Evolutionary conservation across 129 eudicot genomes (phyloP), one percentile per base, ranked within the genome.

Genomic region (Ambrosia artemisiifolia): DNA sequence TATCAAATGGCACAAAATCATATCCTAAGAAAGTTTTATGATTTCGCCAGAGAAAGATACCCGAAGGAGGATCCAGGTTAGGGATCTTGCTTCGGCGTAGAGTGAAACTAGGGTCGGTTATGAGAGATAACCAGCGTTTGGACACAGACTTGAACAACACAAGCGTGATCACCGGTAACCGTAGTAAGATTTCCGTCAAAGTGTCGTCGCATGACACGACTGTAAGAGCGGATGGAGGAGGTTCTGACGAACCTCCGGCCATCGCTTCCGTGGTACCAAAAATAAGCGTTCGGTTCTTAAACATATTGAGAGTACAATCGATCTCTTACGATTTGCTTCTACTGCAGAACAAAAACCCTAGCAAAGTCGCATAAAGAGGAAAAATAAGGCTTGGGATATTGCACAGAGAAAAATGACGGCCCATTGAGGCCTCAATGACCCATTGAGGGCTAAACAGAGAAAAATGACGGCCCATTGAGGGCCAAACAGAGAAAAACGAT

Each of bases 51-150:
- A 56, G 14, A n/a, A 71, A 71, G 6, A 71, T 38, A 30, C 59
- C 47, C 3, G 76, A 14, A 43, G 67, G 57, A 0, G 33, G 33
- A 14, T 71, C 57, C 16, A 71, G 46, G 32, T 33, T 4, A 46
- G 46, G 46, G 46, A 42, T 42, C 46, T 42, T 42, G 9, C 46
- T 42, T 0, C 67, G 19, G 42, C 24, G 44, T 1, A 40, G 16
- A 7, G 67, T 56, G 67, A 59, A 71, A 14, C 6, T 28, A 28
- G 66, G 54, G 65, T 13, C 14, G 28, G 42, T 55, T 44, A 71
- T 56, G 18, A 71, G 30, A 56, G 75, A 71, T 71, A 71, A 42
- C 75, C 75, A 71, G n/a, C 11, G 43, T 38, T 71, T 71, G 19
- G 75, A 56, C 7, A 71, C 44, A 10, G 50, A 71, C 38, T 71